Percentiles rank a stretch among this genome's conserved stretches.
Evolutionary conservation across 2,329 filamentous ascomycete genomes (phyloP).

Genomic region (Curvularia verruculosa): DNA sequence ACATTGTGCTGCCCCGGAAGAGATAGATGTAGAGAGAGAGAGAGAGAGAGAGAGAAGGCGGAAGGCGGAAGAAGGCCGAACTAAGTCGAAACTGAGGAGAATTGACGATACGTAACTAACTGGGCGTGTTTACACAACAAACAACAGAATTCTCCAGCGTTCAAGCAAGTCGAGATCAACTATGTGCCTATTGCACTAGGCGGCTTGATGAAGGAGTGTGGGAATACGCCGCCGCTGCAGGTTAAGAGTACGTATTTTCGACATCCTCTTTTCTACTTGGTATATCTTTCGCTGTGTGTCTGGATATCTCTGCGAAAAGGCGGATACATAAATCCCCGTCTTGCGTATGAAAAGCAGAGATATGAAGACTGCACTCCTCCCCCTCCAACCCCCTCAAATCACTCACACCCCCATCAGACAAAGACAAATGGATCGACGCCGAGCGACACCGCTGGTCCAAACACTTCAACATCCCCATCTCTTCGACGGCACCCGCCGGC

Average conservation of each 20-base stretch:
- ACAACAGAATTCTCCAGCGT: conserved; percentile 62
- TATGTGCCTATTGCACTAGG: conserved; percentile 66
- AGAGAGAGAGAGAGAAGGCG: too few species aligned
- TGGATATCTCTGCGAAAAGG: too few species aligned
- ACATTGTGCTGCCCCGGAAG: too few species aligned
- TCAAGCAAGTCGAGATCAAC: conserved; percentile 60
- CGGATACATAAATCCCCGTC: too few species aligned
- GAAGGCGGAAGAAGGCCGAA: too few species aligned
- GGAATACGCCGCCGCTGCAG: conserved; percentile 60
- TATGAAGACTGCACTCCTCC: too few species aligned
- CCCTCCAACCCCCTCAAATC: neutral
- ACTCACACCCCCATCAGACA: conserved; percentile 50
- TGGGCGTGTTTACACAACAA: neutral
- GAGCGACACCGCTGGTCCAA: conserved; percentile 63
- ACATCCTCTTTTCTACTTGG: neutral
- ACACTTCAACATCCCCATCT: conserved; percentile 62
- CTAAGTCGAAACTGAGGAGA: neutral
- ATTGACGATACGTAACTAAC: too few species aligned
- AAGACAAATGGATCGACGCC: conserved; percentile 61
- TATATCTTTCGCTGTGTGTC: too few species aligned
- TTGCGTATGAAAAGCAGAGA: too few species aligned
- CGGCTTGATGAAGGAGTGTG: conserved; percentile 63
- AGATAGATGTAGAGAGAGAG: too few species aligned
- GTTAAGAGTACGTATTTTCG: conserved; percentile 58
- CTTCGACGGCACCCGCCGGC: conserved; percentile 50